Evolutionary conservation across 805 yeast genomes (phyloP), one percentile per base, ranked within the genome.

Genomic region (Groenewaldozyma salmanticensis): DNA sequence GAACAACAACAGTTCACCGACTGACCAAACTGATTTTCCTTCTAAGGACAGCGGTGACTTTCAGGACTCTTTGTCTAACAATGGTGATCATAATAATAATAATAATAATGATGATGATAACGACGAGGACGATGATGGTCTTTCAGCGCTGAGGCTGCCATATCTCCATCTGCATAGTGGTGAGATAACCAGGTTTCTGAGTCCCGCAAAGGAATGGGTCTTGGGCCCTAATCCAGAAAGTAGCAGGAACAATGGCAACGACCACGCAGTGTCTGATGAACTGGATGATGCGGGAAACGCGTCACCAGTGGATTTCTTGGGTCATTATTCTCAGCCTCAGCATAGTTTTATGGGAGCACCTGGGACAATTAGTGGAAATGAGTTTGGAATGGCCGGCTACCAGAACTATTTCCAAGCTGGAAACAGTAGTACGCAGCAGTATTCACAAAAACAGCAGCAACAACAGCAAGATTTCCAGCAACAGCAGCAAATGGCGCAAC

Each of bases 111-210:
- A n/a, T n/a, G n/a, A n/a, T n/a, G n/a, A n/a, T n/a, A n/a, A n/a
- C n/a, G n/a, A n/a, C n/a, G n/a, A n/a, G n/a, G n/a, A 7, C 7
- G 51, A 48, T 31, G 51, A 48, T 34, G 52, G 52, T 11, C 31
- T 46, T 1, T 37, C 46, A 13, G 52, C 52, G 3, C 46, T 51
- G 11, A 52, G 49, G 39, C 42, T 51, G 34, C 52, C 54, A n/a
- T 47, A 47, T 38, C 44, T 49, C n/a, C 52, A 45, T 40, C 44
- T 49, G 16, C 52, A 45, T 40, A 27, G 44, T 2, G 40, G 40
- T 20, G 53, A 49, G 31, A 35, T 40, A 31, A 39, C 50, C 1
- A 36, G 47, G 40, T 49, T 50, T 31, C 38, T 48, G 17, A 38
- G 48, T 6, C 42, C 51, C n/a, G 42, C 49, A 4, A 49, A 49